Evolutionary conservation across 768 basidiomycete species (phyloP), one percentile per base, ranked within the genome.

Genomic region (Boletus tomentosulus): DNA sequence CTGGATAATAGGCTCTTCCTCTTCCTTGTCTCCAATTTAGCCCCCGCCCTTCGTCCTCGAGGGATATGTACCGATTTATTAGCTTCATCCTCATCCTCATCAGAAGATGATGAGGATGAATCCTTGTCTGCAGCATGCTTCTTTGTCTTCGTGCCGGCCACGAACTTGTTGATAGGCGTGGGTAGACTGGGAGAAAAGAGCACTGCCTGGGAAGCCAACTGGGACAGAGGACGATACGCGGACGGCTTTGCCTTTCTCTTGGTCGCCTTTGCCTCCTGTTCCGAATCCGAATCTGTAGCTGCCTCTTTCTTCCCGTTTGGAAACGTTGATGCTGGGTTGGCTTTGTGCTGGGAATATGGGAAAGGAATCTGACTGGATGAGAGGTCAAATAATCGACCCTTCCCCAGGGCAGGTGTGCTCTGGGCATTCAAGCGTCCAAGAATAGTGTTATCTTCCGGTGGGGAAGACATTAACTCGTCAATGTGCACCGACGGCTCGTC

Each of bases 1-100:
- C 19, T 44, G 31, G 57, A 57, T 45, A 62, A 47, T 3, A 58
- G 24, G 28, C 61, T 50, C 54, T 52, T 67, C 55, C 51, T 64
- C 64, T 62, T 66, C 62, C 63, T 67, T 42, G 57, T 57, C 43
- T 59, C 48, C 50, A 66, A 38, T 24, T 28, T 50, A n/a, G 62
- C 67, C 2, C 84, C 84, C 37, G 87, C 87, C 54, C 75, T 72
- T 51, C 82, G 75, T 11, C 73, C 73, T 57, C 68, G 74, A 30
- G 86, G 86, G 53, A 89, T 86, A 65, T 87, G 86, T n/a, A 78
- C 61, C 16, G 69, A 67, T 30, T 54, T 57, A n/a, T 48, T 56
- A 1, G 34, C 66, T 34, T 60, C 78, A 0, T 75, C 74, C 1
- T 62, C 50, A 24, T 44, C 73, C 9, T 70, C 71, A 37, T 77